Conservation (phyloP, 2,329 filamentous ascomycete genomes). For the Colletotrichum sp. region DNA sequence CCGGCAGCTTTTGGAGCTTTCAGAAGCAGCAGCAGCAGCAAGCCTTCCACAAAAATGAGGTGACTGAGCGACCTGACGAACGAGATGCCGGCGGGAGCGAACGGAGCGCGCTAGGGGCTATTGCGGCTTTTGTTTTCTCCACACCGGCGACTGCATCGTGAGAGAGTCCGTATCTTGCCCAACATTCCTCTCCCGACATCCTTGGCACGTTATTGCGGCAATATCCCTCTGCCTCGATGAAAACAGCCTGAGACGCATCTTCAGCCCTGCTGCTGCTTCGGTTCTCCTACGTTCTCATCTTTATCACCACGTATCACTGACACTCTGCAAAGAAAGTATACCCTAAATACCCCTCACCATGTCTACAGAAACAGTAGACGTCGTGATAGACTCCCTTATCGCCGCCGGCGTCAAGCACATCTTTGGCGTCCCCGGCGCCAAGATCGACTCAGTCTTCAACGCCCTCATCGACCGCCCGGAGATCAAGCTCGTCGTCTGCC, state of each 20-base stretch:
- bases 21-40: neutral
- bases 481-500: slow-evolving; percentile 49
- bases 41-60: neutral
- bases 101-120: neutral
- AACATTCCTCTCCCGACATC: neutral
- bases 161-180: neutral
- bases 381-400: slow-evolving; percentile 32
- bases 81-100: neutral
- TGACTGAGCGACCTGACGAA: neutral
- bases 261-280: neutral
- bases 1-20: neutral
- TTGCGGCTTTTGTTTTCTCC: neutral
- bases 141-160: neutral
- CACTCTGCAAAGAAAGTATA: rapidly evolving
- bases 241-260: neutral
- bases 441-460: slow-evolving; percentile 54
- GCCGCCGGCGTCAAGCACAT: slow-evolving; percentile 47
- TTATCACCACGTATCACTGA: neutral
- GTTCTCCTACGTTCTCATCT: neutral
- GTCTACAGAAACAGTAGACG: slow-evolving; percentile 28
- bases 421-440: slow-evolving; percentile 53
- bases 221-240: neutral
- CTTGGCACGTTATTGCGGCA: neutral
- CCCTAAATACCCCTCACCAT: neutral
- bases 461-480: slow-evolving; percentile 48